Conservation (phyloP, 2,329 filamentous ascomycete genomes). For the Ophiostoma ips region DNA sequence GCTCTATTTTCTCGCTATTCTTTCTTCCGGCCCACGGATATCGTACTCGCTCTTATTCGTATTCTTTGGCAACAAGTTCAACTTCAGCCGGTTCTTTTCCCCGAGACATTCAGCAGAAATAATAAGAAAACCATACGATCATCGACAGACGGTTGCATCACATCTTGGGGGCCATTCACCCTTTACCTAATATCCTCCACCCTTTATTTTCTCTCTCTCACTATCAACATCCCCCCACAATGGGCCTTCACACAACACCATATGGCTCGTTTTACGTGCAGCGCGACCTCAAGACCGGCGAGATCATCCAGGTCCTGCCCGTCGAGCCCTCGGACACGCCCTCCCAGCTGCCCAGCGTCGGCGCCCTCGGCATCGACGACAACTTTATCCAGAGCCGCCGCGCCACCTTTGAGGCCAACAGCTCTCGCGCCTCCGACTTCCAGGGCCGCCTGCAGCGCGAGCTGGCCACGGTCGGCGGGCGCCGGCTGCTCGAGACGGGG, state of each 20-base stretch:
- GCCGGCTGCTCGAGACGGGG: constrained; percentile 12
- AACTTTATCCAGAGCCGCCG: constrained; percentile 14
- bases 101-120: no score
- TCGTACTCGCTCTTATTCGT: no score
- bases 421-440: constrained; percentile 5
- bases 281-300: constrained; percentile 11
- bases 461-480: constrained; percentile 10
- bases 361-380: constrained; percentile 11
- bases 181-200: no score
- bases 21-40: no score
- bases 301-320: constrained; percentile 13
- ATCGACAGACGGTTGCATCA: no score
- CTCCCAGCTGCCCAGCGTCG: constrained; percentile 11
- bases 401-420: constrained; percentile 9
- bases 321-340: constrained; percentile 11
- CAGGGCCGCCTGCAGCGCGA: constrained; percentile 12
- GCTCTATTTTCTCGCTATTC: no score
- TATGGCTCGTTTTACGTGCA: constrained; percentile 13
- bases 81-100: no score
- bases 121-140: no score
- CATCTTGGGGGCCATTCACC: no score
- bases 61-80: no score
- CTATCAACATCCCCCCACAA: no score
- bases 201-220: no score
- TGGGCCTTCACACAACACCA: constrained; percentile 13